Evolutionary conservation across 2,329 filamentous ascomycete genomes (phyloP).

Genomic region (Diplodia scrobiculata): DNA sequence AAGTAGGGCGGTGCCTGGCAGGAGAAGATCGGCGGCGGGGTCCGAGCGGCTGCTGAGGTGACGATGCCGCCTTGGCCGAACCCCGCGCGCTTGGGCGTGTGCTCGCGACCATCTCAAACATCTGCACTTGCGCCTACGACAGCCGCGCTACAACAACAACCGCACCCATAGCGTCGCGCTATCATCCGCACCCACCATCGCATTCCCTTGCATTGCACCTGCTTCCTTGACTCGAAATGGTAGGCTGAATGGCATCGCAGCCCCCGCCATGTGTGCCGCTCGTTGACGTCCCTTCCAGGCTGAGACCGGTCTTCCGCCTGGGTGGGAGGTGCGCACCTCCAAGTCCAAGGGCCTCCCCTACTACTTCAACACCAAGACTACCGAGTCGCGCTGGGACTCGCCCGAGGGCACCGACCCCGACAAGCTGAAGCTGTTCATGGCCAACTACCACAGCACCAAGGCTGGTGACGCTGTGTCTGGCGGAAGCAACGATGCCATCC

Average conservation of each 20-base stretch:
- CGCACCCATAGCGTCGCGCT: constrained; percentile 22
- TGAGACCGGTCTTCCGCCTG: constrained; percentile 77
- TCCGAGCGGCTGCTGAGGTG: constrained; percentile 20
- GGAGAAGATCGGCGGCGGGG: constrained; percentile 10
- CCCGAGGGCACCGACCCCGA: constrained; percentile 85
- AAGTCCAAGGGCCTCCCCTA: constrained; percentile 99
- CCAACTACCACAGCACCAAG: constrained; percentile 71
- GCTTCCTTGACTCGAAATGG: not conserved
- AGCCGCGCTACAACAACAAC: constrained; percentile 14
- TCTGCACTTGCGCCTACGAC: constrained; percentile 13
- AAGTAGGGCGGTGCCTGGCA: constrained; percentile 15
- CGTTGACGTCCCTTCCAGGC: constrained; percentile 50
- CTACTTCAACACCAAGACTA: constrained; percentile 89
- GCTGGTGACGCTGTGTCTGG: constrained; percentile 39
- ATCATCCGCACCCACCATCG: not conserved
- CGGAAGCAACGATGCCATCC: constrained; percentile 77
- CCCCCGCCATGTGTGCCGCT: not conserved
- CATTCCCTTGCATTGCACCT: not conserved
- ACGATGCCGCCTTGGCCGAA: constrained; percentile 16
- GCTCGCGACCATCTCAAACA: constrained; percentile 26
- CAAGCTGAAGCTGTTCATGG: constrained; percentile 93
- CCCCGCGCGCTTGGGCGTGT: constrained; percentile 10
- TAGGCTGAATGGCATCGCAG: not conserved
- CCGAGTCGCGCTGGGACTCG: constrained; percentile 93
- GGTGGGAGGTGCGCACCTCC: constrained; percentile 96